A percentile compares a stretch with the other conserved stretches of the same genome.
Conservation (phyloP, 73 alveolate genomes). For the Urostyla sp. region DNA sequence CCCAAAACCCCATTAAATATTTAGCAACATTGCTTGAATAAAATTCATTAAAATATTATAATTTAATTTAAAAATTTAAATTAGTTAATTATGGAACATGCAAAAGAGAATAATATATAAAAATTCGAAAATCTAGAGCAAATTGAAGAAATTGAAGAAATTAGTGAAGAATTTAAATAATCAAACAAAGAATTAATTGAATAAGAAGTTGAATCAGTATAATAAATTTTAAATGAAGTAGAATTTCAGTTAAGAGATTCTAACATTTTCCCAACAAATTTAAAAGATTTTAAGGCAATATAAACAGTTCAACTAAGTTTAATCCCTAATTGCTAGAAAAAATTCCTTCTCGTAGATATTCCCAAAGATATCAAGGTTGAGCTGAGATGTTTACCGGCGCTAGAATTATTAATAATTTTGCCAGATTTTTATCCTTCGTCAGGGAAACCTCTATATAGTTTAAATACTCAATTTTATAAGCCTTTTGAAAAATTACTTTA, state of each 20-base stretch:
- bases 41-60: too few relatives aligned
- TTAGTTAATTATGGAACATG: too few relatives aligned
- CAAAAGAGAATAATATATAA: too few relatives aligned
- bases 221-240: background rate
- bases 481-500: slow-evolving; percentile 7
- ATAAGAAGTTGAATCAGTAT: slow-evolving; percentile 7
- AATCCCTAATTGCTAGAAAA: slow-evolving; percentile 20
- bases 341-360: background rate
- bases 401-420: background rate
- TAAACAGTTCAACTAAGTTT: slow-evolving; percentile 9
- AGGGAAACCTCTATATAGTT: background rate
- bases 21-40: too few relatives aligned
- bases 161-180: background rate
- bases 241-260: background rate
- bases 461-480: background rate
- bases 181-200: slow-evolving; percentile 7
- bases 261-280: background rate
- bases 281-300: background rate
- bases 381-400: slow-evolving; percentile 35
- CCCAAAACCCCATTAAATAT: too few relatives aligned
- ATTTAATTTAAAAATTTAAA: too few relatives aligned
- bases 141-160: background rate
- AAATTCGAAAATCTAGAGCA: background rate
- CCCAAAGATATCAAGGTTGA: slow-evolving; percentile 17
- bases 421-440: slow-evolving; percentile 25